phyloP scores from a whole-genome alignment of 78 protist species.

The Blattamonas nauphoetae region DNA sequence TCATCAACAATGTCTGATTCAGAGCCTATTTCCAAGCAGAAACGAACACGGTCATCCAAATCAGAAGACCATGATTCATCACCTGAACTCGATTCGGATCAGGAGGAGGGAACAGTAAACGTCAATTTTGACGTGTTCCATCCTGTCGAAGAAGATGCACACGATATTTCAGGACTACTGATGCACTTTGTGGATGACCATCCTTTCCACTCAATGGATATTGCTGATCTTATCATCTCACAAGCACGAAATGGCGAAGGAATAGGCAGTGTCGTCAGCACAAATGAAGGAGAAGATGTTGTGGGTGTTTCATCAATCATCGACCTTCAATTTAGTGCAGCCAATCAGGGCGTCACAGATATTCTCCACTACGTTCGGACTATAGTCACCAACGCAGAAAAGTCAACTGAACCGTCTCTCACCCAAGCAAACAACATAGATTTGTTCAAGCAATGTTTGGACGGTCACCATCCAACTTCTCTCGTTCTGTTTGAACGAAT shows the following conservation, averaged over 20 bases:
- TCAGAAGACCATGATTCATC: no score
- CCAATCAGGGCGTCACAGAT: background rate
- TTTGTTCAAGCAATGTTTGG: background rate
- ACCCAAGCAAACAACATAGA: no score
- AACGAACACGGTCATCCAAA: no score
- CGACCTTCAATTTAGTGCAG: background rate
- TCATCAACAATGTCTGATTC: no score
- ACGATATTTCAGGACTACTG: background rate
- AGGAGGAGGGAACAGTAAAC: background rate
- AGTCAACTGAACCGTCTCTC: background rate
- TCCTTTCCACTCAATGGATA: background rate
- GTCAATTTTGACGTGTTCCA: slow-evolving; percentile 2
- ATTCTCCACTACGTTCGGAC: background rate
- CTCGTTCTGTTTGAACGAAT: background rate
- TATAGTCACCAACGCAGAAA: background rate
- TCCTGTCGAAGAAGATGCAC: background rate
- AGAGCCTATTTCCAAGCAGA: no score
- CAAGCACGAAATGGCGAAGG: background rate
- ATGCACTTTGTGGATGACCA: background rate
- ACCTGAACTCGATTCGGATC: no score
- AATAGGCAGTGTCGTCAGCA: background rate
- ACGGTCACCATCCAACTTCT: background rate
- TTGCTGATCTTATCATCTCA: background rate
- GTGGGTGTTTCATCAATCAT: background rate
- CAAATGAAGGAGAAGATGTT: slow-evolving; percentile 6